These are phyloP conservation scores for Chlorencoelia australis DNA, from an alignment of 2,329 filamentous ascomycete genomes.

Conservation along the genomic window DNA sequence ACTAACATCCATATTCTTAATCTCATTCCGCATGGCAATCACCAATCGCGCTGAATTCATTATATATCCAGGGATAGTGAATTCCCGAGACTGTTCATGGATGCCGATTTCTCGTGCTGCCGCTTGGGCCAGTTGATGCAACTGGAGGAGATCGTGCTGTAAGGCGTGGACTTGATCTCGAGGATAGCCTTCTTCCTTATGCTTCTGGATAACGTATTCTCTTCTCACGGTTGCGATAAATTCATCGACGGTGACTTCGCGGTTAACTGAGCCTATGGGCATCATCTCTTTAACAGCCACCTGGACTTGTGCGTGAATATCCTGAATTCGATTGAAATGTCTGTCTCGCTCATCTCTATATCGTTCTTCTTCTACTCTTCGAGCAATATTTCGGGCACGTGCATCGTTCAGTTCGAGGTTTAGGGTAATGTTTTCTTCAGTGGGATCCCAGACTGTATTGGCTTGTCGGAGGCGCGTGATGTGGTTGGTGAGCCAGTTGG, in stretches of 20 bases:
- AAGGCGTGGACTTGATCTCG: background rate
- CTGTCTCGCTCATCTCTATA: slow-evolving; percentile 4
- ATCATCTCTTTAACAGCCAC: slow-evolving; percentile 1
- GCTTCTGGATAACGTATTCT: background rate
- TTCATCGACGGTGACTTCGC: slow-evolving; percentile 1
- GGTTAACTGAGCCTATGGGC: too few relatives aligned
- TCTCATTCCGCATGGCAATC: background rate
- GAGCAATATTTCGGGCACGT: too few relatives aligned
- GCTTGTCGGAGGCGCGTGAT: too few relatives aligned
- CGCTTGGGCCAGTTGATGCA: slow-evolving; percentile 1
- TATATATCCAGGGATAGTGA: slow-evolving; percentile 3
- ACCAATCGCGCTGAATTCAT: background rate
- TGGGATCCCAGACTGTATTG: too few relatives aligned
- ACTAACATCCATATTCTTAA: slow-evolving; percentile 4
- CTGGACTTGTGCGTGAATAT: slow-evolving; percentile 4
- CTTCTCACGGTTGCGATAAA: slow-evolving; percentile 1
- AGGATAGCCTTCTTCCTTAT: background rate
- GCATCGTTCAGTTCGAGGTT: too few relatives aligned
- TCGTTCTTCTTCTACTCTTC: slow-evolving; percentile 1
- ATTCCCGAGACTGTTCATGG: background rate
- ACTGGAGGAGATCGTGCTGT: slow-evolving; percentile 1
- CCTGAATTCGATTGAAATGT: slow-evolving; percentile 3
- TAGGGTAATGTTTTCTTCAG: too few relatives aligned
- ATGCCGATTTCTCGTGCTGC: slow-evolving; percentile 2
- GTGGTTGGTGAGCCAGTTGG: too few relatives aligned